These are phyloP conservation scores for Hymenoscyphus repandus DNA, from an alignment of 2,329 filamentous ascomycete genomes.

Conservation along the genomic window DNA sequence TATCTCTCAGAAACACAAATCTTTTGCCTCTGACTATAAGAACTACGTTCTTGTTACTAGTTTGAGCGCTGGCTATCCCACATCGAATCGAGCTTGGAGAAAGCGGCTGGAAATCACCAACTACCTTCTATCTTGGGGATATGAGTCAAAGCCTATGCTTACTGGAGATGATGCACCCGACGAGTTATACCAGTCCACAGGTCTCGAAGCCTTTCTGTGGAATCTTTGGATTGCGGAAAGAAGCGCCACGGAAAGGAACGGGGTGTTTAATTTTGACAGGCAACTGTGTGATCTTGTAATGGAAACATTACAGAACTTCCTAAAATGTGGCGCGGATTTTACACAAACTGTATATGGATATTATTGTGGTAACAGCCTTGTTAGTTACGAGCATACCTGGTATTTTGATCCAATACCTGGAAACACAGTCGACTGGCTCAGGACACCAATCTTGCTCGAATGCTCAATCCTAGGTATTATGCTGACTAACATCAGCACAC, in stretches of 20 bases:
- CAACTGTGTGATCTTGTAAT: background rate
- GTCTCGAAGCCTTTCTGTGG: background rate
- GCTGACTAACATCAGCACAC: too few relatives aligned
- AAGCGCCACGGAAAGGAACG: background rate
- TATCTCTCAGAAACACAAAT: too few relatives aligned
- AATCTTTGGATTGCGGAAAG: background rate
- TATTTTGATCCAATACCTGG: too few relatives aligned
- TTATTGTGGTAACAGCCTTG: background rate
- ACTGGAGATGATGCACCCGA: too few relatives aligned
- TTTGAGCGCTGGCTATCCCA: too few relatives aligned
- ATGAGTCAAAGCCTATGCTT: background rate
- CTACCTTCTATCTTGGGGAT: background rate
- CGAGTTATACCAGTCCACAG: background rate
- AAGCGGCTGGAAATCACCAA: background rate
- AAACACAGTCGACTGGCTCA: too few relatives aligned
- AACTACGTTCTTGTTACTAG: too few relatives aligned
- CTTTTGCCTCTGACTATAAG: too few relatives aligned
- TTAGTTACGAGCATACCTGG: too few relatives aligned
- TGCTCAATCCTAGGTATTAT: too few relatives aligned
- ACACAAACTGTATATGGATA: background rate
- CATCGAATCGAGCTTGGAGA: background rate
- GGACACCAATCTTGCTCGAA: too few relatives aligned
- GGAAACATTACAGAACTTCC: background rate
- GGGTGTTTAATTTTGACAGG: background rate
- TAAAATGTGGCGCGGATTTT: background rate